Evolutionary conservation across 2,329 filamentous ascomycete genomes (phyloP).

Genomic region (Fusarium fracticaudum): DNA sequence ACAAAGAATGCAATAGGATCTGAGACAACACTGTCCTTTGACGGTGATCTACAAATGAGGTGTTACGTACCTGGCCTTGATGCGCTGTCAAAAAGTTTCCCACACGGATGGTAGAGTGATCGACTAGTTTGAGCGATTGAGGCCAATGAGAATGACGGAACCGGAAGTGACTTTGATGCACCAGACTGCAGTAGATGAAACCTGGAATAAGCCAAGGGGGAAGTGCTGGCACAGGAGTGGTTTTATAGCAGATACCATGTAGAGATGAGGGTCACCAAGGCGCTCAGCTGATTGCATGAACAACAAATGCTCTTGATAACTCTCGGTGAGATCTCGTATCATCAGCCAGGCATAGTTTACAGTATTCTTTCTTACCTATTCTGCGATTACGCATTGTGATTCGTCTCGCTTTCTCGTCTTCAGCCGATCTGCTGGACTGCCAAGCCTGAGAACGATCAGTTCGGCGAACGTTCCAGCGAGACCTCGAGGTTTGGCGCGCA

Average conservation of each 20-base stretch:
- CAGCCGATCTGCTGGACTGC: neutral
- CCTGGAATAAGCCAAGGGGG: neutral
- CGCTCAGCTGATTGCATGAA: neutral
- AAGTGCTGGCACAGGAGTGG: neutral
- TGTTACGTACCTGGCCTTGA: conserved; percentile 11
- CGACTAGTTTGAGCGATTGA: neutral
- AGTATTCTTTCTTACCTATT: neutral
- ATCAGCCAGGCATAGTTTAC: neutral
- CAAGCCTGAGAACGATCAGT: neutral
- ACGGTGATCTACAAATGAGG: neutral
- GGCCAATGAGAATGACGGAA: conserved; percentile 12
- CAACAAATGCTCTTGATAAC: neutral
- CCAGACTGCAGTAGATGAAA: neutral
- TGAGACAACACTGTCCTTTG: conserved; percentile 11
- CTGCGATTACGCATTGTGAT: neutral
- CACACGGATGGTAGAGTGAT: conserved; percentile 23
- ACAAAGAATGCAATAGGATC: conserved; percentile 11
- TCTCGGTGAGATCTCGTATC: neutral
- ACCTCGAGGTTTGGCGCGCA: conserved; percentile 29
- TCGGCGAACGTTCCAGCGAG: neutral
- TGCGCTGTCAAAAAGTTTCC: conserved; percentile 16
- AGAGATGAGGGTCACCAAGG: neutral
- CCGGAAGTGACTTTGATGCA: neutral
- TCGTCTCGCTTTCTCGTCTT: neutral
- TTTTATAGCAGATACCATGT: neutral